phyloP scores from a whole-genome alignment of 2,329 filamentous ascomycete genomes.

The Sporothrix mexicana region DNA sequence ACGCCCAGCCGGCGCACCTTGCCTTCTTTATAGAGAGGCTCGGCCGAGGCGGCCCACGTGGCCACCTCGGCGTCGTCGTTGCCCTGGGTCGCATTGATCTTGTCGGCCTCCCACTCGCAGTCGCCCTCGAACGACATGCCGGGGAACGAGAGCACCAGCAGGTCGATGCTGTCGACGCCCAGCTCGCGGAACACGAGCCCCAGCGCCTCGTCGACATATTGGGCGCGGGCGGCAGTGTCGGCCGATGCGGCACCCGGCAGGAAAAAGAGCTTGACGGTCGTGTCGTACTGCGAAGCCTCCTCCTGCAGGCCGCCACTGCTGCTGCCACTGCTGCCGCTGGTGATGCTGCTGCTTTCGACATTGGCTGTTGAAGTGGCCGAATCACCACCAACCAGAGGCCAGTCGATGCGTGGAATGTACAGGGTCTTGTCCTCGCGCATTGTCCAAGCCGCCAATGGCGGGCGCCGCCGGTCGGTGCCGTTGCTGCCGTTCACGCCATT shows the following conservation, averaged over 20 bases:
- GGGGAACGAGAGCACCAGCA: conserved; percentile 92
- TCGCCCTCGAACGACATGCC: conserved; percentile 93
- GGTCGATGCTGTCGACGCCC: conserved; percentile 74
- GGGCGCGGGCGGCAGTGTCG: conserved; percentile 63
- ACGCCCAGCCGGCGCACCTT: conserved; percentile 79
- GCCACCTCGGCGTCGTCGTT: conserved; percentile 70
- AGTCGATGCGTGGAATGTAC: conserved; percentile 80
- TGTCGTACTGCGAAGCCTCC: conserved; percentile 84
- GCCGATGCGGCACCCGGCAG: conserved; percentile 71
- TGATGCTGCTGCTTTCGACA: conserved; percentile 21
- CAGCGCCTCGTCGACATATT: conserved; percentile 79
- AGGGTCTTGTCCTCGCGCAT: conserved; percentile 63
- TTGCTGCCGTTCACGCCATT: conserved; percentile 24
- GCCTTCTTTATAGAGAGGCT: conserved; percentile 73
- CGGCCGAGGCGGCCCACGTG: conserved; percentile 71
- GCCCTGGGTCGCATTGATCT: conserved; percentile 64
- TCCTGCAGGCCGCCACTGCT: conserved; percentile 63
- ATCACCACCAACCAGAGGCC: conserved; percentile 49
- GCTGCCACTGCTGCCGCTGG: conserved; percentile 26
- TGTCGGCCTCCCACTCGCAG: conserved; percentile 78
- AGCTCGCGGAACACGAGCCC: conserved; percentile 81
- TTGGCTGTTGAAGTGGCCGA: background rate
- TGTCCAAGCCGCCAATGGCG: conserved; percentile 67
- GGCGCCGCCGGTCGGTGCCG: conserved; percentile 39
- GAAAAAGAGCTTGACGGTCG: conserved; percentile 95